These are phyloP conservation scores for Leccinum pallidistipes DNA, from an alignment of 1,284 basidiomycete genomes.

Conservation along the genomic window DNA sequence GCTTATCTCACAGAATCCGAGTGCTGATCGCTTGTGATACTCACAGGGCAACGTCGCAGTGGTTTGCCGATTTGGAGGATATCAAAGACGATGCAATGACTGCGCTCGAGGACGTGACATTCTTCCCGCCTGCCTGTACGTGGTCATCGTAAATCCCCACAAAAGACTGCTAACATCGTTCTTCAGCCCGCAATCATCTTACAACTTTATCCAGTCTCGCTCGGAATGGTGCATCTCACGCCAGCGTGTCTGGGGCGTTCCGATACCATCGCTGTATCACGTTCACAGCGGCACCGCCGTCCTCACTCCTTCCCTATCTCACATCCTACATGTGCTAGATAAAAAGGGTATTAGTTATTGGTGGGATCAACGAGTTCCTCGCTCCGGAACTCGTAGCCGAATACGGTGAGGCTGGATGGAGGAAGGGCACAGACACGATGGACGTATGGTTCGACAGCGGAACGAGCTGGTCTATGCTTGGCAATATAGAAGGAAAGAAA, in stretches of 20 bases:
- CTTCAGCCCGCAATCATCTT: conserved; percentile 78
- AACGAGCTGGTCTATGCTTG: conserved; percentile 88
- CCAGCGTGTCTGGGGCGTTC: conserved; percentile 97
- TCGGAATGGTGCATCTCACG: conserved; percentile 99
- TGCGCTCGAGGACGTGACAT: conserved; percentile 74
- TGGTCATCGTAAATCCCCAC: not conserved
- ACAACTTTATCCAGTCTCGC: conserved; percentile 84
- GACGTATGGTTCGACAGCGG: conserved; percentile 99
- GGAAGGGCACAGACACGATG: conserved; percentile 91
- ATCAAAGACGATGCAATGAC: conserved; percentile 79
- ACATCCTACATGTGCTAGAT: conserved; percentile 79
- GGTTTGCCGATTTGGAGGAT: conserved; percentile 91
- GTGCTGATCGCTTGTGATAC: conserved; percentile 12
- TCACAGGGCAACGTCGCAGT: conserved; percentile 91
- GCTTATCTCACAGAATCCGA: not conserved
- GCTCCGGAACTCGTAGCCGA: conserved; percentile 54
- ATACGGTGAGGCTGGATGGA: conserved; percentile 51
- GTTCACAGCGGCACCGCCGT: conserved; percentile 62
- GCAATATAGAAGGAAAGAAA: conserved; percentile 30
- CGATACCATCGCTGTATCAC: conserved; percentile 89
- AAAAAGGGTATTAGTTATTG: conserved; percentile 79
- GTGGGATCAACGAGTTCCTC: conserved; percentile 92
- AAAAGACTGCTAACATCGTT: conserved; percentile 9
- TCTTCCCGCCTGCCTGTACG: conserved; percentile 75
- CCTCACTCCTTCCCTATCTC: conserved; percentile 66